phyloP scores from a whole-genome alignment of 1,284 basidiomycete genomes.

The Tilletia horrida region DNA sequence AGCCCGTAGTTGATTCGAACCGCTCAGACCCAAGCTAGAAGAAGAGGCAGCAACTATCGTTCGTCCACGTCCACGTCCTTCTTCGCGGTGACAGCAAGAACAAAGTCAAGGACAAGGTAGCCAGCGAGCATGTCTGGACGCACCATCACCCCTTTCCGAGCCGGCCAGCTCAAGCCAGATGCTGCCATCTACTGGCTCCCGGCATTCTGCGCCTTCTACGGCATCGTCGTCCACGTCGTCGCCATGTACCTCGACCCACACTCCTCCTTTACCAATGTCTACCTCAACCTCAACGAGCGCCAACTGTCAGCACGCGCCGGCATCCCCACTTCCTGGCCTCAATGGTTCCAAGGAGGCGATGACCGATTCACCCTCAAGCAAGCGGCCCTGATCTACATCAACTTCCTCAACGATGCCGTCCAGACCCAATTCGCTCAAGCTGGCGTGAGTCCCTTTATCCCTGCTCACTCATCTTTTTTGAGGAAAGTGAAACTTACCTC shows the following conservation, averaged over 20 bases:
- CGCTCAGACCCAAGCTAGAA: background rate
- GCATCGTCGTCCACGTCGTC: constrained; percentile 15
- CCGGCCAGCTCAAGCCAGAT: constrained; percentile 12
- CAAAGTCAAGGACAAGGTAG: background rate
- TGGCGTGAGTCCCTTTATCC: constrained; percentile 1
- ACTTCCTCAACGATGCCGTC: background rate
- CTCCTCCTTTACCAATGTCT: background rate
- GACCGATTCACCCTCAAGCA: background rate
- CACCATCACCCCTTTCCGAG: constrained; percentile 15
- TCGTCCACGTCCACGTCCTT: background rate
- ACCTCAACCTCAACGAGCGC: constrained; percentile 3
- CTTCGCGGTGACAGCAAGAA: background rate
- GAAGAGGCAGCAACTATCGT: background rate
- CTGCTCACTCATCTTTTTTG: too few relatives aligned
- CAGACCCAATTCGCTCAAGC: background rate
- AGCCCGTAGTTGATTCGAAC: background rate
- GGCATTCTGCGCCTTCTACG: background rate
- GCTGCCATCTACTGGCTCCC: constrained; percentile 9
- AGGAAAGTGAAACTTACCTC: too few relatives aligned
- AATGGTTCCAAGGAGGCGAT: constrained; percentile 11
- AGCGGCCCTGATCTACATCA: background rate
- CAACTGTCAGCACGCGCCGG: constrained; percentile 9
- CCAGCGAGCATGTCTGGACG: background rate
- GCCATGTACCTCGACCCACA: constrained; percentile 10
- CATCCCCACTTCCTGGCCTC: constrained; percentile 11